Evolutionary conservation across 2,329 filamentous ascomycete genomes (phyloP).

Genomic region (Fusarium protoensiforme): DNA sequence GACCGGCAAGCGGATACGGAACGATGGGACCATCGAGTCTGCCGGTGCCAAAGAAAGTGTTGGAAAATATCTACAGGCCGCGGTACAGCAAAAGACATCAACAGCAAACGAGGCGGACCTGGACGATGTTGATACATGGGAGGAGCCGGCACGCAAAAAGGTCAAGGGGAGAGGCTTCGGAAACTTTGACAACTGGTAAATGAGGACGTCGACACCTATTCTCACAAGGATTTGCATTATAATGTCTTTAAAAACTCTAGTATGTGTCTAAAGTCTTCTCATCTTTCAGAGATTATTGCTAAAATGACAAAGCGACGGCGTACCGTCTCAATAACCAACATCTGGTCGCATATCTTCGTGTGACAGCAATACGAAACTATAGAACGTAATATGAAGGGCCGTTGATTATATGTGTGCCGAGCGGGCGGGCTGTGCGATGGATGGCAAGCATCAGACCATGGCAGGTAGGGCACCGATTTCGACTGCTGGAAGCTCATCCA

Average conservation of each 20-base stretch:
- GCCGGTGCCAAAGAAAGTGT: slow-evolving; percentile 58
- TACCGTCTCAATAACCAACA: slow-evolving; percentile 13
- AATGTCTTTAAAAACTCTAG: slow-evolving; percentile 18
- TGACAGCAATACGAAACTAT: slow-evolving; percentile 5
- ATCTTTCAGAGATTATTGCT: slow-evolving; percentile 25
- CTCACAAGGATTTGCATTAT: background rate
- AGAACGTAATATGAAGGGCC: background rate
- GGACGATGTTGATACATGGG: slow-evolving; percentile 72
- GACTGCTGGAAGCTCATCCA: slow-evolving; percentile 42
- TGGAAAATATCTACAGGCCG: slow-evolving; percentile 85
- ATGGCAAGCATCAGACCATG: slow-evolving; percentile 39
- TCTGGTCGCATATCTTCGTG: slow-evolving; percentile 8
- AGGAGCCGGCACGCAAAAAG: slow-evolving; percentile 85
- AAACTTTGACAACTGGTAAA: slow-evolving; percentile 92
- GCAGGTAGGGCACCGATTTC: slow-evolving; percentile 38
- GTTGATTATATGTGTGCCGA: background rate
- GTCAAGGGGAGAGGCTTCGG: slow-evolving; percentile 82
- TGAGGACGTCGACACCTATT: background rate
- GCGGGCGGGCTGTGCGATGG: background rate
- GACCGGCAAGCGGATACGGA: slow-evolving; percentile 91
- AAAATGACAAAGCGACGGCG: slow-evolving; percentile 20
- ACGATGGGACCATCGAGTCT: slow-evolving; percentile 68
- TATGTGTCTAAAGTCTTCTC: slow-evolving; percentile 23
- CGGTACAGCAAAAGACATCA: slow-evolving; percentile 43
- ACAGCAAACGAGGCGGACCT: slow-evolving; percentile 70